A percentile compares a stretch with the other conserved stretches of the same genome.
Evolutionary conservation across 306 rosid species (phyloP).

Genomic region (Fagus sylvatica): DNA sequence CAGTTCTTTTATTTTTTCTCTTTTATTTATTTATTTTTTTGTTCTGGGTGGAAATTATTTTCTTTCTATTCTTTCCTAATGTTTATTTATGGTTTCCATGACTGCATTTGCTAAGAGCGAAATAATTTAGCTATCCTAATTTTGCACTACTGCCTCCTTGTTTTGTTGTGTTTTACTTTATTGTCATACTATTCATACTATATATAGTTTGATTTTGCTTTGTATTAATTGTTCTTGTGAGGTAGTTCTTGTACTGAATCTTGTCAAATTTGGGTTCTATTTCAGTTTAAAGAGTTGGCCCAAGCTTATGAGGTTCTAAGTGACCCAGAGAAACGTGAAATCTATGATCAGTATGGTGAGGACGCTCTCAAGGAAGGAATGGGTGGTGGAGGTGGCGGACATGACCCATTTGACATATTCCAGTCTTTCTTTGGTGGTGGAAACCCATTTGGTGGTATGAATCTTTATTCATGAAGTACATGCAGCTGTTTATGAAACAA

Average conservation of each 20-base stretch:
- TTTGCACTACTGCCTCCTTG: neutral
- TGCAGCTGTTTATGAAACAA: neutral
- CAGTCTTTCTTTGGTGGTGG: constrained; percentile 95
- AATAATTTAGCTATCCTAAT: neutral
- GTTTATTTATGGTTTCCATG: too few relatives aligned
- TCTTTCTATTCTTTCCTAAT: too few relatives aligned
- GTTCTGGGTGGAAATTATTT: too few relatives aligned
- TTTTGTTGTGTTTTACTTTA: neutral
- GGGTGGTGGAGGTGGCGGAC: constrained; percentile 94
- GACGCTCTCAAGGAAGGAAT: constrained; percentile 98
- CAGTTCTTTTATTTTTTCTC: too few relatives aligned
- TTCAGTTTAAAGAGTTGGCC: constrained; percentile 87
- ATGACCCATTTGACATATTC: constrained; percentile 93
- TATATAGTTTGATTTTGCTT: neutral
- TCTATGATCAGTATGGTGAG: constrained; percentile 90
- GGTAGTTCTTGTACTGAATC: neutral
- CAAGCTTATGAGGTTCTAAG: constrained; percentile 93
- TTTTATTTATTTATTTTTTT: too few relatives aligned
- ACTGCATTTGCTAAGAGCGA: neutral
- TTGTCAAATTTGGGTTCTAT: neutral
- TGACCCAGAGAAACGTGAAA: constrained; percentile 94
- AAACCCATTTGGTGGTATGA: constrained; percentile 74
- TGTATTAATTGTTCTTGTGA: neutral
- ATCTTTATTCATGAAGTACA: neutral
- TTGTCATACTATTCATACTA: too few relatives aligned